A percentile compares a stretch with the other conserved stretches of the same genome.
These are phyloP conservation scores for Talaromyces stipitatus DNA, from an alignment of 495 filamentous ascomycete genomes.

Conservation along the genomic window DNA sequence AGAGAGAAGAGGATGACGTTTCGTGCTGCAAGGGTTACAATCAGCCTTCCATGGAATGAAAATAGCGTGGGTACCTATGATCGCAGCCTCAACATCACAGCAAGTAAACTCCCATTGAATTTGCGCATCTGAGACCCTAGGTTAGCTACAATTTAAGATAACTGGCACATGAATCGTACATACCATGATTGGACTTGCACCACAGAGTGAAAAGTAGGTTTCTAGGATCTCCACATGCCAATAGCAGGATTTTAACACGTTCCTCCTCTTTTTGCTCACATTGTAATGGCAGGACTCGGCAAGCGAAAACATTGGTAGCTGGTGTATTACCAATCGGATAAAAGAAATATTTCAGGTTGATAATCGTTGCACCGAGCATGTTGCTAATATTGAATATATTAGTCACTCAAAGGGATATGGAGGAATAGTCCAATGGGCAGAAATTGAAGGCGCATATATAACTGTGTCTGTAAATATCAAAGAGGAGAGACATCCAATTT, in stretches of 20 bases:
- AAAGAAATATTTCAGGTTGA: slow-evolving; percentile 21
- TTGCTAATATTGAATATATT: not conserved
- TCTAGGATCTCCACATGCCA: slow-evolving; percentile 47
- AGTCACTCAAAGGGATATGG: not conserved
- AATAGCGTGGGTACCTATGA: slow-evolving; percentile 21
- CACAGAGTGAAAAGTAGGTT: slow-evolving; percentile 39
- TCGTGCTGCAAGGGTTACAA: slow-evolving; percentile 38
- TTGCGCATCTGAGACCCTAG: not conserved
- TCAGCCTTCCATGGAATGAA: not conserved
- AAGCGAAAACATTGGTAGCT: slow-evolving; percentile 39
- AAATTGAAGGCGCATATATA: not conserved
- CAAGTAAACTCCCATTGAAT: slow-evolving; percentile 23
- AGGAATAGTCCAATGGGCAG: not conserved
- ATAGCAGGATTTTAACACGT: slow-evolving; percentile 31
- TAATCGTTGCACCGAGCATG: slow-evolving; percentile 20
- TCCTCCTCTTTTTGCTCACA: not conserved
- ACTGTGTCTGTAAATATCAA: no score
- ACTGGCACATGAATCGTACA: not conserved
- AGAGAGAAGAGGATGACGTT: slow-evolving; percentile 44
- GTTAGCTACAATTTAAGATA: not conserved
- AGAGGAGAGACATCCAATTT: no score
- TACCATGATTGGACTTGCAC: not conserved
- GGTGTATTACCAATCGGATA: slow-evolving; percentile 45
- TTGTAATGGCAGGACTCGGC: not conserved
- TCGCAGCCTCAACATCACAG: slow-evolving; percentile 39